These are phyloP conservation scores for Helotiales sp. DNA, from an alignment of 2,329 filamentous ascomycete species.

Conservation along the genomic window DNA sequence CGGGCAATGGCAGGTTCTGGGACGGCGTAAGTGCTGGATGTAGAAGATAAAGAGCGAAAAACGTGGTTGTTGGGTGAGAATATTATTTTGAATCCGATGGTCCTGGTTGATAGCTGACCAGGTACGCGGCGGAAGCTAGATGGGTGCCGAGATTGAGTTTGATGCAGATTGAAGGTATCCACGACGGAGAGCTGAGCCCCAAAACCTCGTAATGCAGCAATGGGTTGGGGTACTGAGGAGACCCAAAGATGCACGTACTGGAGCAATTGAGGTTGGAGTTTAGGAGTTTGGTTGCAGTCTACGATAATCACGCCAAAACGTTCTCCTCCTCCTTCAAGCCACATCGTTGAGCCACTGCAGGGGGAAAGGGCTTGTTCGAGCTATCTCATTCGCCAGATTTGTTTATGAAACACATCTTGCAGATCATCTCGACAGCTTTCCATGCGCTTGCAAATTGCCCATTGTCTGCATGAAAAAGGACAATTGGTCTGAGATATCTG, in stretches of 20 bases:
- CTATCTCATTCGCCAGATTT: no score
- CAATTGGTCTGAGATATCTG: no score
- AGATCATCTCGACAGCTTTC: background rate
- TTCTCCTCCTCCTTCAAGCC: no score
- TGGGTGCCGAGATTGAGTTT: no score
- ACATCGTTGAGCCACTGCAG: no score
- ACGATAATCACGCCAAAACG: no score
- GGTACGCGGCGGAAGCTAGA: background rate
- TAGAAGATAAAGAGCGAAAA: background rate
- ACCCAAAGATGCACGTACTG: no score
- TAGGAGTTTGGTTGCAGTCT: no score
- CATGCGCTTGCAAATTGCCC: background rate
- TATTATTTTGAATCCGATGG: background rate
- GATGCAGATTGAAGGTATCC: background rate
- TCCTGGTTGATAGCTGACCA: background rate
- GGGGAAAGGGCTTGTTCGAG: background rate
- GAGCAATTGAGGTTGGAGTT: no score
- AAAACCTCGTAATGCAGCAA: no score
- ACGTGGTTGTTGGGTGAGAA: background rate
- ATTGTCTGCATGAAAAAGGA: background rate
- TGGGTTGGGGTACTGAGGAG: no score
- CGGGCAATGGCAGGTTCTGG: background rate
- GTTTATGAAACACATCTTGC: constrained; percentile 5
- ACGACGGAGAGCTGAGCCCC: background rate
- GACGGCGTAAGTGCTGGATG: background rate